Percentiles rank a stretch among this genome's conserved stretches.
These are phyloP conservation scores for Batrachochytrium dendrobatidis DNA, from an alignment of 371 early-diverging fungal species.

Conservation along the genomic window DNA sequence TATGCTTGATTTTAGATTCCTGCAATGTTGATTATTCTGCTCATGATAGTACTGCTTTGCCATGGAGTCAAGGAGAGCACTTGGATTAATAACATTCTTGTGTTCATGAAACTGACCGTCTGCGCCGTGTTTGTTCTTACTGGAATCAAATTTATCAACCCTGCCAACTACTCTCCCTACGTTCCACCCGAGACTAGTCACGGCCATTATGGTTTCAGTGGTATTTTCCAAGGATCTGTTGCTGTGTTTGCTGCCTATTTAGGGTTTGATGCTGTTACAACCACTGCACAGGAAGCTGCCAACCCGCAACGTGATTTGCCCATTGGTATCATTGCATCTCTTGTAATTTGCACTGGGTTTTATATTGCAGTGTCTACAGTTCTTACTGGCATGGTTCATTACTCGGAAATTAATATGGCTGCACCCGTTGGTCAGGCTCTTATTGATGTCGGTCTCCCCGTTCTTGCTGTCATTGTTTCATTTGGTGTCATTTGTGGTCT, in stretches of 20 bases:
- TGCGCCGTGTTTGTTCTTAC: conserved; percentile 68
- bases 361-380: conserved; percentile 60
- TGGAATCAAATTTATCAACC: conserved; percentile 47
- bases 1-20: conserved; percentile 75
- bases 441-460: conserved; percentile 40
- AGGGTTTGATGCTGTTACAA: conserved; percentile 80
- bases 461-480: conserved; percentile 55
- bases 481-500: conserved; percentile 71
- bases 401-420: conserved; percentile 36
- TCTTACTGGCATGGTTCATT: conserved; percentile 64
- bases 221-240: conserved; percentile 66
- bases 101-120: conserved; percentile 61
- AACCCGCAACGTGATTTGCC: conserved; percentile 74
- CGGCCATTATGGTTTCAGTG: conserved; percentile 25
- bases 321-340: conserved; percentile 69
- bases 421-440: conserved; percentile 66
- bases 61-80: conserved; percentile 67
- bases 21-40: conserved; percentile 54
- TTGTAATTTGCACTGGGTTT: conserved; percentile 61
- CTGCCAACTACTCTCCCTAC: conserved; percentile 64
- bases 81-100: conserved; percentile 57
- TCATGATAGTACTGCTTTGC: conserved; percentile 51
- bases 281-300: conserved; percentile 72
- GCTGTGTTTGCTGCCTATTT: conserved; percentile 79
- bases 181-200: conserved; percentile 42